Evolutionary conservation across 768 basidiomycete species (phyloP).

Genomic region (Pholiota molesta): DNA sequence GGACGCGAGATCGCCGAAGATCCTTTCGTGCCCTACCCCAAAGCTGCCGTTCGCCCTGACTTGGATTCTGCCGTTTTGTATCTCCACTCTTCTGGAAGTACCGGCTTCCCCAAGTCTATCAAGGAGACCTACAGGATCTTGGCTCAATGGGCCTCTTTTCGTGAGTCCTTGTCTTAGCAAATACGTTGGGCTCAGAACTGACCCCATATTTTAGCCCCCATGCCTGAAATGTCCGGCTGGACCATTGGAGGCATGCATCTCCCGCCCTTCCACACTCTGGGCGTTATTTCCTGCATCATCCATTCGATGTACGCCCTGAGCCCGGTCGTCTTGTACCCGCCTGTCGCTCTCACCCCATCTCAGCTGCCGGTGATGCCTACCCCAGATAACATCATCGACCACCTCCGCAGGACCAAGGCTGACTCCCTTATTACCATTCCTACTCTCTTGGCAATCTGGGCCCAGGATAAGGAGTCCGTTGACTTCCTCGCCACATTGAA

Average conservation of each 20-base stretch:
- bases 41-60: slow-evolving; percentile 2
- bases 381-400: slow-evolving; percentile 34
- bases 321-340: slow-evolving; percentile 18
- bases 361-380: slow-evolving; percentile 37
- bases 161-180: slow-evolving; percentile 27
- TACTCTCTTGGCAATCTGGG: slow-evolving; percentile 41
- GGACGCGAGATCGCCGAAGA: slow-evolving; percentile 34
- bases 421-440: slow-evolving; percentile 40
- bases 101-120: slow-evolving; percentile 48
- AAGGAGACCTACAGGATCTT: slow-evolving; percentile 32
- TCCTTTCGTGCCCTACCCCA: slow-evolving; percentile 30
- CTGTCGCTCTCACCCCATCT: slow-evolving; percentile 33
- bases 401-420: slow-evolving; percentile 29
- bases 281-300: slow-evolving; percentile 21
- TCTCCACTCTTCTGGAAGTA: slow-evolving; percentile 54
- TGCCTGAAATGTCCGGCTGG: slow-evolving; percentile 14
- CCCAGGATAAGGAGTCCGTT: slow-evolving; percentile 28
- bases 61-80: slow-evolving; percentile 33
- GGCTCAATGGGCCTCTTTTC: slow-evolving; percentile 35
- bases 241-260: slow-evolving; percentile 32
- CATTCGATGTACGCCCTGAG: slow-evolving; percentile 32
- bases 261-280: slow-evolving; percentile 44
- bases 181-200: no score
- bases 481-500: slow-evolving; percentile 26
- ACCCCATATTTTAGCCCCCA: not conserved